Evolutionary conservation across 2,329 filamentous ascomycete genomes (phyloP).

Genomic region (Chaetothyriales sp.): DNA sequence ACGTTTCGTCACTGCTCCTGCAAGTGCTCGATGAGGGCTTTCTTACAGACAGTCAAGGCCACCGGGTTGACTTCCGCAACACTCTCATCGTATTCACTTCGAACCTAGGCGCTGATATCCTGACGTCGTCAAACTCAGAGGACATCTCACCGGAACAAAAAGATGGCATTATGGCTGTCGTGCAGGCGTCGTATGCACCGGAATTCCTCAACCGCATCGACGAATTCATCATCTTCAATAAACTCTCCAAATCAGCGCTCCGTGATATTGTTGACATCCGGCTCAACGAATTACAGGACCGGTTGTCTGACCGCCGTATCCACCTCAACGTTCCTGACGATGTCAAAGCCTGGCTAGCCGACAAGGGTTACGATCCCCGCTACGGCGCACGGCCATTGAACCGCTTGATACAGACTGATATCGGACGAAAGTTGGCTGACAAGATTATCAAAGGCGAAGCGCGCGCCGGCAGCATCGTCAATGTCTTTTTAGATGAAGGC

Average conservation of each 20-base stretch:
- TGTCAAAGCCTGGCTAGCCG: constrained; percentile 73
- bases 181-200: constrained; percentile 59
- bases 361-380: constrained; percentile 76
- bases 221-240: constrained; percentile 91
- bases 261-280: constrained; percentile 90
- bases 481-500: not conserved
- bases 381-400: constrained; percentile 87
- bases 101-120: constrained; percentile 82
- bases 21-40: constrained; percentile 95
- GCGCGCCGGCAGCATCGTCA: not conserved
- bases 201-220: constrained; percentile 96
- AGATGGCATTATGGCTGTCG: constrained; percentile 74
- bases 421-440: constrained; percentile 77
- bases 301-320: constrained; percentile 76
- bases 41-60: constrained; percentile 85
- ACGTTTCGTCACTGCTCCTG: constrained; percentile 79
- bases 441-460: constrained; percentile 70
- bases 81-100: constrained; percentile 93
- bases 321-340: constrained; percentile 53
- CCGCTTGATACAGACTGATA: constrained; percentile 74
- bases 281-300: constrained; percentile 63
- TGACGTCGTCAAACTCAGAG: constrained; percentile 47
- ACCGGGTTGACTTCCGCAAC: constrained; percentile 93
- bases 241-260: constrained; percentile 61
- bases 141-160: constrained; percentile 61